Percentiles rank a stretch among this genome's conserved stretches.
Conservation (phyloP, 2,329 filamentous ascomycete genomes). For the Aspergillus melleus region DNA sequence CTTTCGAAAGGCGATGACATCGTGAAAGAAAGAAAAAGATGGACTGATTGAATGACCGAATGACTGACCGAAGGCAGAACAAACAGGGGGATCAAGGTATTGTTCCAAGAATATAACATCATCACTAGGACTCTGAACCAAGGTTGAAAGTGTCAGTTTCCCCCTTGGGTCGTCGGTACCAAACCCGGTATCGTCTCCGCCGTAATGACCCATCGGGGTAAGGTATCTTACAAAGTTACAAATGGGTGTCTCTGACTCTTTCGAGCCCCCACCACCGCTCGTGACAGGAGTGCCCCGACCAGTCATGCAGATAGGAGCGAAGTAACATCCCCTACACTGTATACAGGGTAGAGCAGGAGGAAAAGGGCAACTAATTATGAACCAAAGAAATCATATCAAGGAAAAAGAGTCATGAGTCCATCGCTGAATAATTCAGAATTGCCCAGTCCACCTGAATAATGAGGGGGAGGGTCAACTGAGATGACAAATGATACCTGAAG, state of each 20-base stretch:
- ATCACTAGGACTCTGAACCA: too few species aligned
- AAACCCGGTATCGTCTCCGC: background rate
- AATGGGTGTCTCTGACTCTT: background rate
- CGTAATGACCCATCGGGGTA: too few species aligned
- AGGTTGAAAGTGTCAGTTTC: too few species aligned
- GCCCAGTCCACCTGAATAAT: background rate
- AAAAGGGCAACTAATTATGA: too few species aligned
- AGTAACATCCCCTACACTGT: too few species aligned
- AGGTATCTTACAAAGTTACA: background rate
- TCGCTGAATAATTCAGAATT: background rate
- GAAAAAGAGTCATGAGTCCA: background rate
- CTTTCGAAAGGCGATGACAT: too few species aligned
- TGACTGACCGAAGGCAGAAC: too few species aligned
- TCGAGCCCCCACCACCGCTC: background rate
- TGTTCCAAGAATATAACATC: conserved; percentile 6
- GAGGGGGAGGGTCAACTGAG: background rate
- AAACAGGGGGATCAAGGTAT: background rate
- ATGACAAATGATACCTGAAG: conserved; percentile 12
- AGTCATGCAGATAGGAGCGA: background rate
- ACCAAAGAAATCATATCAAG: too few species aligned
- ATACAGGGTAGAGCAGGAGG: too few species aligned
- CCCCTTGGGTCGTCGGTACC: background rate
- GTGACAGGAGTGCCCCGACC: background rate
- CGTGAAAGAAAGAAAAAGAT: too few species aligned
- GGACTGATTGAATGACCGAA: too few species aligned